These are phyloP conservation scores for Amanita fuliginea DNA, from an alignment of 768 basidiomycete species.

Conservation along the genomic window DNA sequence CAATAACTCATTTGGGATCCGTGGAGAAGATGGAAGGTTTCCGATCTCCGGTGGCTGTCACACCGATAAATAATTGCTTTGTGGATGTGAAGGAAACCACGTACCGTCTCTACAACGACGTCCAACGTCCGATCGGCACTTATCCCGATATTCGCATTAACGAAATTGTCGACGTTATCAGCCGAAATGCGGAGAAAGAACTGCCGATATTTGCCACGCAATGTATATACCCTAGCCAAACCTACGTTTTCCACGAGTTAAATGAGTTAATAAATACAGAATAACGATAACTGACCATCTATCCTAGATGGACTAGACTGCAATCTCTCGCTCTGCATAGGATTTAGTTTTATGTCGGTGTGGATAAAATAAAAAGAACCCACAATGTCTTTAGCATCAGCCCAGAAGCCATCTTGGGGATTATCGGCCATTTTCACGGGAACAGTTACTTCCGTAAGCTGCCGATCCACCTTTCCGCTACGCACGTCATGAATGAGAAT, in stretches of 20 bases:
- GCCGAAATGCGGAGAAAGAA: conserved; percentile 52
- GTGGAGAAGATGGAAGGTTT: conserved; percentile 19
- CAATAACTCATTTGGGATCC: conserved; percentile 18
- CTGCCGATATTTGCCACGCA: conserved; percentile 61
- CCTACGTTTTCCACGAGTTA: conserved; percentile 24
- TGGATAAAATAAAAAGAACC: conserved; percentile 10
- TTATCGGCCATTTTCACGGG: conserved; percentile 38
- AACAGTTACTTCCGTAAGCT: conserved; percentile 56
- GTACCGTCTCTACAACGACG: conserved; percentile 48
- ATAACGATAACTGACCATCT: conserved; percentile 37
- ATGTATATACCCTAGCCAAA: conserved; percentile 55
- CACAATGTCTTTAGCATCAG: conserved; percentile 53
- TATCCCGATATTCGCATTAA: conserved; percentile 47
- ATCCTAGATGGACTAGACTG: conserved; percentile 56
- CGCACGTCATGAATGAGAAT: conserved; percentile 57
- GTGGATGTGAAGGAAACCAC: conserved; percentile 12
- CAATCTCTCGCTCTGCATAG: conserved; percentile 34
- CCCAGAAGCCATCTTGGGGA: conserved; percentile 55
- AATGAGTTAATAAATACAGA: background rate
- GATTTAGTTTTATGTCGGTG: background rate
- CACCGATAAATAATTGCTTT: background rate
- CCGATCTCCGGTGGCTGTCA: conserved; percentile 26
- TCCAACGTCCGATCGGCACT: conserved; percentile 42
- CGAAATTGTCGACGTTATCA: conserved; percentile 38
- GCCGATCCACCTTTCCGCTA: conserved; percentile 38